Evolutionary conservation across 495 filamentous ascomycete genomes (phyloP).

Genomic region (Peziza echinospora): DNA sequence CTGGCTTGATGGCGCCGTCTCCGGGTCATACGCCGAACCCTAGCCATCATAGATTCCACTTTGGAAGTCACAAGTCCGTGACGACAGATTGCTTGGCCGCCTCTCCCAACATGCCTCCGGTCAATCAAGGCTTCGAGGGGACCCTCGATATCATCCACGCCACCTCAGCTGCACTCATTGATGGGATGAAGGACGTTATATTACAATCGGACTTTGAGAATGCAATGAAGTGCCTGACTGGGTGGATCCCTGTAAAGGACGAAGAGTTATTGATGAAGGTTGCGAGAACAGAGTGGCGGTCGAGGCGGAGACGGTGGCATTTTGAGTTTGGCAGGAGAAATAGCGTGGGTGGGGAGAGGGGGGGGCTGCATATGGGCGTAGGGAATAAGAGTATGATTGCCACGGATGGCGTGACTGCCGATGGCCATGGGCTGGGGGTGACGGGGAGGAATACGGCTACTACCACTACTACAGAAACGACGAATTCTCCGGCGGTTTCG

Average conservation of each 20-base stretch:
- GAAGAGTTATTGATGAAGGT: conserved; percentile 91
- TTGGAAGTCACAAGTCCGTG: background rate
- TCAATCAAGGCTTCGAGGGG: conserved; percentile 30
- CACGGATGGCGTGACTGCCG: too few species aligned
- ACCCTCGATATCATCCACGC: conserved; percentile 83
- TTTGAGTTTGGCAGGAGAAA: background rate
- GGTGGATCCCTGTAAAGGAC: conserved; percentile 87
- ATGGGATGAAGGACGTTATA: conserved; percentile 75
- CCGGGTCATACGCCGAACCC: conserved; percentile 3
- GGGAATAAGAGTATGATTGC: too few species aligned
- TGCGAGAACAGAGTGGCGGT: conserved; percentile 75
- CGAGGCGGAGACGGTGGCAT: conserved; percentile 17
- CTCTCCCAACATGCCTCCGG: conserved; percentile 1
- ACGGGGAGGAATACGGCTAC: too few species aligned
- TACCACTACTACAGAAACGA: too few species aligned
- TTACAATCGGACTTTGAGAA: conserved; percentile 94
- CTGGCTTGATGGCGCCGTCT: too few species aligned
- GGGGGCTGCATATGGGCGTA: too few species aligned
- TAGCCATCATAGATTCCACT: background rate
- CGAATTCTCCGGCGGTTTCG: too few species aligned
- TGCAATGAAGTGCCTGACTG: conserved; percentile 91
- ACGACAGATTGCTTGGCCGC: background rate
- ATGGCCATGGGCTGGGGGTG: too few species aligned
- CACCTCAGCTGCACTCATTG: conserved; percentile 71
- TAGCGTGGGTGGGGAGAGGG: background rate